Percentiles rank a stretch among this genome's conserved stretches.
Evolutionary conservation across 768 basidiomycete genomes (phyloP).

Genomic region (Flagelloscypha sp.): DNA sequence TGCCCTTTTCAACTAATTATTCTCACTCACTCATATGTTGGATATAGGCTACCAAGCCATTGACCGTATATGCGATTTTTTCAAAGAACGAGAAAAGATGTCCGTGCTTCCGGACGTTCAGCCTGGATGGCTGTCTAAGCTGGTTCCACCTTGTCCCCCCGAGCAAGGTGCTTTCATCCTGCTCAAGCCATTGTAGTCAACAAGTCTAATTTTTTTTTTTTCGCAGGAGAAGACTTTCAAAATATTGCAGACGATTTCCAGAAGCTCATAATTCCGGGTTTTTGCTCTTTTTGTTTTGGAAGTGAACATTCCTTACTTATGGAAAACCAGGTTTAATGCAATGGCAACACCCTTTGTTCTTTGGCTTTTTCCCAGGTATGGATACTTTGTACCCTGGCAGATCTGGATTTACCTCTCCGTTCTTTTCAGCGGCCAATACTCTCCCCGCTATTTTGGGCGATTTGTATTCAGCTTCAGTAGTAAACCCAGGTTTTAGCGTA

Average conservation of each 20-base stretch:
- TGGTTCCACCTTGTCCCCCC: conserved; percentile 48
- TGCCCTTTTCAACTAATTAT: not conserved
- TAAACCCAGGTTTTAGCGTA: conserved; percentile 88
- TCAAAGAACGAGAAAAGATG: conserved; percentile 50
- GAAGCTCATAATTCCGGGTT: conserved; percentile 79
- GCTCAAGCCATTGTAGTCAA: too few species aligned
- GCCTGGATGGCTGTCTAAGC: conserved; percentile 74
- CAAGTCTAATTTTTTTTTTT: too few species aligned
- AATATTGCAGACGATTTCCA: conserved; percentile 74
- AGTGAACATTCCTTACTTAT: too few species aligned
- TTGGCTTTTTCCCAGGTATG: conserved; percentile 89
- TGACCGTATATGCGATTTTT: conserved; percentile 88
- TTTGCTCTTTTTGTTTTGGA: too few species aligned
- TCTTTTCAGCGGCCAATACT: conserved; percentile 35
- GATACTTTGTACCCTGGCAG: conserved; percentile 67
- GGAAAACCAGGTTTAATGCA: conserved; percentile 65
- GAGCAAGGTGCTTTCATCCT: not conserved
- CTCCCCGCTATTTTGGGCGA: conserved; percentile 75
- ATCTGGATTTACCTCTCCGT: too few species aligned
- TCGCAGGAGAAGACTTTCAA: conserved; percentile 74
- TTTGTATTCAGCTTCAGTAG: conserved; percentile 62
- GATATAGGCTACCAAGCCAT: conserved; percentile 79
- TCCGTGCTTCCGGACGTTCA: conserved; percentile 70
- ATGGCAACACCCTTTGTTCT: conserved; percentile 91
- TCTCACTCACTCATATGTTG: conserved; percentile 49